phyloP scores from a whole-genome alignment of 441 rosid genomes.

The Erodium moschatum region DNA sequence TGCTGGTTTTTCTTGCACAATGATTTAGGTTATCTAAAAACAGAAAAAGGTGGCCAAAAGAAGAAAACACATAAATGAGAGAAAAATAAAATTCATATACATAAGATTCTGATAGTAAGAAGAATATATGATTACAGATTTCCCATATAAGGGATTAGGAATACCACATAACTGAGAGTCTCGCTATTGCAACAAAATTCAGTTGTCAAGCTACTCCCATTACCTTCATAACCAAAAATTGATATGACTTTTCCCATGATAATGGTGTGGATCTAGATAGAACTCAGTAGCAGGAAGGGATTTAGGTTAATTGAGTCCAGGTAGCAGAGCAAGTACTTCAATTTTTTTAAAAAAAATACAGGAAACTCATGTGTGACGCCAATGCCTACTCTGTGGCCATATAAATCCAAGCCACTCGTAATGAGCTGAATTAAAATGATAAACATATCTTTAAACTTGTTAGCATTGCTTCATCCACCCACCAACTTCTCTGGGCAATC shows the following conservation, averaged over 20 bases:
- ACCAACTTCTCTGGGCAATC: not conserved
- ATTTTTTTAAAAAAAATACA: not conserved
- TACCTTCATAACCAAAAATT: not conserved
- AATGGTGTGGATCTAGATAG: not conserved
- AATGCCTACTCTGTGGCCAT: not conserved
- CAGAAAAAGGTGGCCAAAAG: not conserved
- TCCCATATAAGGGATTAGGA: not conserved
- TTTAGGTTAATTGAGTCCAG: not conserved
- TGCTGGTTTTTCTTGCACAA: slow-evolving; percentile 3
- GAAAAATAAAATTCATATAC: not conserved
- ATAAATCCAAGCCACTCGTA: not conserved
- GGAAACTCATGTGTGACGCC: not conserved
- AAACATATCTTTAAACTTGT: not conserved
- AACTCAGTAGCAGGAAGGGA: not conserved
- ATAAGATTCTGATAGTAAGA: not conserved
- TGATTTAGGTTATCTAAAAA: not conserved
- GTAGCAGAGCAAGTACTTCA: not conserved
- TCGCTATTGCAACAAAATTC: not conserved
- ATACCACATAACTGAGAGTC: not conserved
- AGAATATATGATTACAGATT: not conserved
- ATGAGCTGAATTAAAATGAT: not conserved
- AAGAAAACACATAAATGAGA: not conserved
- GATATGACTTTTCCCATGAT: not conserved
- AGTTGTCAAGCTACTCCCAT: not conserved
- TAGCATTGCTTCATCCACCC: not conserved